These are phyloP conservation scores for Oxytropis ochrocephala DNA, from an alignment of 306 rosid genomes.

Conservation along the genomic window DNA sequence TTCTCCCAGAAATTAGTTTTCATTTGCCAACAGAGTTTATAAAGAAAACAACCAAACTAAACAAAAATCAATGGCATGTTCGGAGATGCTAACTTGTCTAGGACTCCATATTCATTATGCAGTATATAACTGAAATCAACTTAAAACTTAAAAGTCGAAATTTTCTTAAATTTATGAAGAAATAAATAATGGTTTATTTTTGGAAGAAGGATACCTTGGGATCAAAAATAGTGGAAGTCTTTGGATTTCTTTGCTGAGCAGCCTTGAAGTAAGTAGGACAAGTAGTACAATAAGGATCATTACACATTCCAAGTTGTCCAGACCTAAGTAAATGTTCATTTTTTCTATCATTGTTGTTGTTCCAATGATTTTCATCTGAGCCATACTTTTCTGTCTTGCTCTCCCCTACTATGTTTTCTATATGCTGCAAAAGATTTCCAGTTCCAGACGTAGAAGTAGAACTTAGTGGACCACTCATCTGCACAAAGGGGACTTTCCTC, in stretches of 20 bases:
- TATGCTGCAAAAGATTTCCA: constrained; percentile 28
- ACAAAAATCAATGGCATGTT: not conserved
- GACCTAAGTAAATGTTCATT: constrained; percentile 77
- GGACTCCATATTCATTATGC: not conserved
- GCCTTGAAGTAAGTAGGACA: constrained; percentile 69
- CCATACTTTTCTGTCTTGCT: constrained; percentile 16
- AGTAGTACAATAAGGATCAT: constrained; percentile 85
- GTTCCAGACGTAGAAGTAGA: constrained; percentile 25
- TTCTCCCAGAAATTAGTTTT: not conserved
- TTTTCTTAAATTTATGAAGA: not conserved
- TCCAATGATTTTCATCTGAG: constrained; percentile 35
- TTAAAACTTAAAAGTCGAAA: not conserved
- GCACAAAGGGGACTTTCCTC: constrained; percentile 43
- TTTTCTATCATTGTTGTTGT: constrained; percentile 23
- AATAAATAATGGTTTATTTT: not conserved
- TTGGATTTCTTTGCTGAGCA: constrained; percentile 34
- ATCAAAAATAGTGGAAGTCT: constrained; percentile 41
- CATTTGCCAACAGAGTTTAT: not conserved
- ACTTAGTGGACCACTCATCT: constrained; percentile 63
- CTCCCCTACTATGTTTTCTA: constrained; percentile 31
- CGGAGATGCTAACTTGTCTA: not conserved
- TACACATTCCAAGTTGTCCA: constrained; percentile 85
- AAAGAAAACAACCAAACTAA: too few species aligned
- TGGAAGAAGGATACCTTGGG: constrained; percentile 44
- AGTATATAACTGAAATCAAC: not conserved